Evolutionary conservation across 768 basidiomycete species (phyloP).

Genomic region (Fistulinella prunicolor): DNA sequence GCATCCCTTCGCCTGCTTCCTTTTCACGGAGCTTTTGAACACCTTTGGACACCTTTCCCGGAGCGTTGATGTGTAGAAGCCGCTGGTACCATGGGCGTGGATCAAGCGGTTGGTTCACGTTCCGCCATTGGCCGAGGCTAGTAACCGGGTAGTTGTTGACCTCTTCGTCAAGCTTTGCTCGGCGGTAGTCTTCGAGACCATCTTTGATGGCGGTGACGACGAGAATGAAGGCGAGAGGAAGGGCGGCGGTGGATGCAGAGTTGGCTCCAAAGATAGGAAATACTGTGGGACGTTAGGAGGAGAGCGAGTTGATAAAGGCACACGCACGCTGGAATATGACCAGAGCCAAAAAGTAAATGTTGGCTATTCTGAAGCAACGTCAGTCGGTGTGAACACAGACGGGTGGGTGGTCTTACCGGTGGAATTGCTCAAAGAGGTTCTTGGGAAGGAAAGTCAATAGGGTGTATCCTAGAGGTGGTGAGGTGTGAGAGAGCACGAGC

Average conservation of each 20-base stretch:
- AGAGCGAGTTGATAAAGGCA: not conserved
- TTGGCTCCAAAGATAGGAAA: conserved; percentile 92
- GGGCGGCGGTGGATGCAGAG: conserved; percentile 72
- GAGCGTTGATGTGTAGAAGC: conserved; percentile 64
- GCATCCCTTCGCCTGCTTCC: conserved; percentile 68
- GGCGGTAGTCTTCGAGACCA: conserved; percentile 93
- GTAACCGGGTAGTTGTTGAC: conserved; percentile 95
- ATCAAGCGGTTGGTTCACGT: conserved; percentile 84
- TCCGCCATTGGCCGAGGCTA: conserved; percentile 84
- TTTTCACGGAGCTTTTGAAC: conserved; percentile 80
- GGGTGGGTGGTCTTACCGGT: conserved; percentile 52
- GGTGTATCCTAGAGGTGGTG: conserved; percentile 69
- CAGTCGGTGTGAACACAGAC: not conserved
- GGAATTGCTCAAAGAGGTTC: conserved; percentile 94
- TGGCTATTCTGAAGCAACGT: conserved; percentile 61
- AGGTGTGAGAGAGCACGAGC: not conserved
- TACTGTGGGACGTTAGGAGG: conserved; percentile 42
- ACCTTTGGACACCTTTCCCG: conserved; percentile 78
- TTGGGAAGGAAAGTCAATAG: conserved; percentile 87
- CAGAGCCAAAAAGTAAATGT: conserved; percentile 86
- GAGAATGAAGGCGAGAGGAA: conserved; percentile 87
- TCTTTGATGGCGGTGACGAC: conserved; percentile 92
- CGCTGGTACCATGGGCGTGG: conserved; percentile 73
- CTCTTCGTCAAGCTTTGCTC: conserved; percentile 81
- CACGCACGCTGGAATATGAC: conserved; percentile 74